A percentile compares a stretch with the other conserved stretches of the same genome.
phyloP scores from a whole-genome alignment of 495 filamentous ascomycete genomes.

The Stereocaulon alpinum region DNA sequence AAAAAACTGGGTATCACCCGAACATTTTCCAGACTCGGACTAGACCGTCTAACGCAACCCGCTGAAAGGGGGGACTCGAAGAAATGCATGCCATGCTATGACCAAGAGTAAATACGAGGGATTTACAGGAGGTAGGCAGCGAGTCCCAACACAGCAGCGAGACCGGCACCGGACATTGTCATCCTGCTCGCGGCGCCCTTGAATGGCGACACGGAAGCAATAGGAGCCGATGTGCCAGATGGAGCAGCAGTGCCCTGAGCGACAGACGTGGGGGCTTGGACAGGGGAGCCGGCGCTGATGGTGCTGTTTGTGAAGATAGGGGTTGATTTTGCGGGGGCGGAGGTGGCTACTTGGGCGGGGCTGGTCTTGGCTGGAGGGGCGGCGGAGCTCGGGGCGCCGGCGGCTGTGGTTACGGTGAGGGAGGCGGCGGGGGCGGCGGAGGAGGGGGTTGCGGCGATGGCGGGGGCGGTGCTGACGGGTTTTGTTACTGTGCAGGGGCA shows the following conservation, averaged over 20 bases:
- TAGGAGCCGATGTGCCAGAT: constrained; percentile 3
- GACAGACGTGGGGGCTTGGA: not conserved
- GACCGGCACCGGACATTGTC: constrained; percentile 27
- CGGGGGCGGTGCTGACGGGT: constrained; percentile 17
- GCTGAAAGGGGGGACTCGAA: not conserved
- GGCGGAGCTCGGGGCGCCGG: constrained; percentile 10
- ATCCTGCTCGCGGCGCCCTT: constrained; percentile 27
- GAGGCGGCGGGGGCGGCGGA: not conserved
- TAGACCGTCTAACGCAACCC: not conserved
- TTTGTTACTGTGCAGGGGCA: constrained; percentile 31
- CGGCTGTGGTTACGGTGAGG: constrained; percentile 4
- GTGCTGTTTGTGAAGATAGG: constrained; percentile 11
- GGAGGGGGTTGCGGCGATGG: constrained; percentile 5
- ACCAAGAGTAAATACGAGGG: not conserved
- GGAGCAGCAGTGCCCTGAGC: constrained; percentile 7
- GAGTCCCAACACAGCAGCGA: constrained; percentile 30
- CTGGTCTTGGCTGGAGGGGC: not conserved
- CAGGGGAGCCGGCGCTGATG: constrained; percentile 6
- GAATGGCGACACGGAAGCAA: constrained; percentile 13
- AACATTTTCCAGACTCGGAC: not conserved
- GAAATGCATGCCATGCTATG: not conserved
- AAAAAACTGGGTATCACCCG: not conserved
- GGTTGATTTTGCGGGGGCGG: constrained; percentile 1
- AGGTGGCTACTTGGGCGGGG: not conserved
- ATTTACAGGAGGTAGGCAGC: constrained; percentile 34